Evolutionary conservation across 306 rosid species (phyloP).

Genomic region (Notholithocarpus densiflorus): DNA sequence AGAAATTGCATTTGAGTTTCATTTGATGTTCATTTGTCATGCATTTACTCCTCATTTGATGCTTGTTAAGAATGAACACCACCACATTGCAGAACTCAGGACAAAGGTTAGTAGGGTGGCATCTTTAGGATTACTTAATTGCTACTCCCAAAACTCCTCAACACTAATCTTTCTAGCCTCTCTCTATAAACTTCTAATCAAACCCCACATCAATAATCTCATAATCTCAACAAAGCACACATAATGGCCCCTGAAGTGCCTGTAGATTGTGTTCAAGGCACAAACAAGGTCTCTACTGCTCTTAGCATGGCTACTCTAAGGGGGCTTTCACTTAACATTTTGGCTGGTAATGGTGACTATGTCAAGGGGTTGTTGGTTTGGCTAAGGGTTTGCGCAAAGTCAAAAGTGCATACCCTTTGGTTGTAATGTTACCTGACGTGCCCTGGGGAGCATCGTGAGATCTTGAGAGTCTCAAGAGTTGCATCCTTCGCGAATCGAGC

Average conservation of each 20-base stretch:
- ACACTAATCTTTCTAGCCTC: not conserved
- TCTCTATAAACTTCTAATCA: not conserved
- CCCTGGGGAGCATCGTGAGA: slow-evolving; percentile 59
- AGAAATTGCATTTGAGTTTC: slow-evolving; percentile 33
- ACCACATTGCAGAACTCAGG: slow-evolving; percentile 14
- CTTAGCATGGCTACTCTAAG: slow-evolving; percentile 14
- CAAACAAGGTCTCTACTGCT: slow-evolving; percentile 14
- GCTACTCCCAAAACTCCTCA: slow-evolving; percentile 22
- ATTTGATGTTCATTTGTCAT: slow-evolving; percentile 35
- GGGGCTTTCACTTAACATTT: slow-evolving; percentile 58
- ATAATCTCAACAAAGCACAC: not conserved
- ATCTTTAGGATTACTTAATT: slow-evolving; percentile 16
- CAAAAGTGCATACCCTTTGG: slow-evolving; percentile 48
- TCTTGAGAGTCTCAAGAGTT: slow-evolving; percentile 49
- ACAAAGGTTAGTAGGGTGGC: slow-evolving; percentile 22
- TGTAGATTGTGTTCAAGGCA: slow-evolving; percentile 15
- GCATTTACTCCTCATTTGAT: slow-evolving; percentile 27
- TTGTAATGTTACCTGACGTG: slow-evolving; percentile 59
- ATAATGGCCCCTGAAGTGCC: slow-evolving; percentile 34
- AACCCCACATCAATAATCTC: not conserved
- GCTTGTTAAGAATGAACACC: too few species aligned
- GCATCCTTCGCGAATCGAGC: slow-evolving; percentile 53
- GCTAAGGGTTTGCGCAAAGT: slow-evolving; percentile 59
- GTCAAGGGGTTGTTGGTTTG: slow-evolving; percentile 60
- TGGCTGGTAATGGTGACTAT: slow-evolving; percentile 61